A percentile compares a stretch with the other conserved stretches of the same genome.
phyloP scores from a whole-genome alignment of 768 basidiomycete genomes.

The Gautieria morchelliformis region DNA sequence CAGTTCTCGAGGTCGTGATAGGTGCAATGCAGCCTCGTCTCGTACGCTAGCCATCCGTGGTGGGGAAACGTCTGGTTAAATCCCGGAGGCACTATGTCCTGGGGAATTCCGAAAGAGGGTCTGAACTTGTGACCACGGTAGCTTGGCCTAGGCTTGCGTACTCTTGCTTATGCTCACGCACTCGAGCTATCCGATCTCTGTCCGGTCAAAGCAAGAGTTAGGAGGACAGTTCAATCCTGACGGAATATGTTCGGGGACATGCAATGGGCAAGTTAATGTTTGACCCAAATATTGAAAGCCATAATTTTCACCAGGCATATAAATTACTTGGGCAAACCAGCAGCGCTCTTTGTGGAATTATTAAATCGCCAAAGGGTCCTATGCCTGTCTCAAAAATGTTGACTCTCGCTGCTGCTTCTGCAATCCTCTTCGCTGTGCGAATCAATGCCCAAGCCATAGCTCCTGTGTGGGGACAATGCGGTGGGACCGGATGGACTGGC shows the following conservation, averaged over 20 bases:
- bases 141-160: not conserved
- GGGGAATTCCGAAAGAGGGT: not conserved
- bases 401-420: constrained; percentile 35
- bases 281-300: too few species aligned
- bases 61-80: not conserved
- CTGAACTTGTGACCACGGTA: not conserved
- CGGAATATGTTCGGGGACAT: too few species aligned
- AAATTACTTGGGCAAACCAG: not conserved
- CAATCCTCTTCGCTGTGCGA: constrained; percentile 35
- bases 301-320: not conserved
- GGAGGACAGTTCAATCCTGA: not conserved
- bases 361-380: not conserved
- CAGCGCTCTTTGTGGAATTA: not conserved
- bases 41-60: not conserved
- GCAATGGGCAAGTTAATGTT: too few species aligned
- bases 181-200: not conserved
- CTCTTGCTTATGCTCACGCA: not conserved
- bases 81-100: not conserved
- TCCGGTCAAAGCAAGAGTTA: not conserved
- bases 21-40: too few species aligned
- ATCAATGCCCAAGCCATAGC: constrained; percentile 28
- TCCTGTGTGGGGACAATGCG: constrained; percentile 43
- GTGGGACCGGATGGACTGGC: constrained; percentile 39
- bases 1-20: too few species aligned
- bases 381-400: constrained; percentile 27